Evolutionary conservation across 1,284 basidiomycete genomes (phyloP).

Genomic region (Gomphus bonarii): DNA sequence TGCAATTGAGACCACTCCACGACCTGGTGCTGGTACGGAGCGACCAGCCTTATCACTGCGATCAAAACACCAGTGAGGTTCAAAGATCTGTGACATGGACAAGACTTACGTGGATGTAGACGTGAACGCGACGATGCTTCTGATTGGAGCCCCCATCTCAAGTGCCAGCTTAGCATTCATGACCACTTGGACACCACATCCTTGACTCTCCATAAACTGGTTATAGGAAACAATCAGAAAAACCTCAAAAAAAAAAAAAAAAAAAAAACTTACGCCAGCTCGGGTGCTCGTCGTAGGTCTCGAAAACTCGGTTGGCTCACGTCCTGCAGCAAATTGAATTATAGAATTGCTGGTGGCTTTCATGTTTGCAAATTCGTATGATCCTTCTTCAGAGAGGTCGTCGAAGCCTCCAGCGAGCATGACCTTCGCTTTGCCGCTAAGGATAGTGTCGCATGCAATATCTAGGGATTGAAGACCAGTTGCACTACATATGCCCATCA

Average conservation of each 20-base stretch:
- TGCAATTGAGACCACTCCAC: conserved; percentile 80
- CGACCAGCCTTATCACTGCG: conserved; percentile 89
- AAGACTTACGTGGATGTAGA: conserved; percentile 83
- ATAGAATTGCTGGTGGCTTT: conserved; percentile 97
- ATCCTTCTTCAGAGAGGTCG: conserved; percentile 95
- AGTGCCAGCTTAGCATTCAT: conserved; percentile 96
- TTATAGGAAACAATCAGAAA: conserved; percentile 12
- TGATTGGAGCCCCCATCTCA: conserved; percentile 89
- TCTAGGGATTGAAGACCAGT: conserved; percentile 96
- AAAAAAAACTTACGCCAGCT: conserved; percentile 54
- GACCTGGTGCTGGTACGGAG: conserved; percentile 88
- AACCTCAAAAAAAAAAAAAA: neutral
- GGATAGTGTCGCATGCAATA: conserved; percentile 93
- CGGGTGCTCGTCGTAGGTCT: conserved; percentile 94
- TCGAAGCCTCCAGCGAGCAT: conserved; percentile 99
- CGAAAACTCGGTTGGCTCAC: conserved; percentile 98
- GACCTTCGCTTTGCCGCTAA: conserved; percentile 95
- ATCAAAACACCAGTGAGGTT: conserved; percentile 14
- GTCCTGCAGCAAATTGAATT: conserved; percentile 96
- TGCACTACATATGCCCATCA: conserved; percentile 42
- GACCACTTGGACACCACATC: conserved; percentile 91
- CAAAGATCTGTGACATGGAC: conserved; percentile 2
- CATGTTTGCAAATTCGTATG: conserved; percentile 98
- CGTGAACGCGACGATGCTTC: conserved; percentile 89
- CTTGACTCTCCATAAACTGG: conserved; percentile 95